Evolutionary conservation across 176 grass and related monocot genomes (phyloP), one percentile per base, ranked within the genome.

Genomic region (Oryza glaberrima): DNA sequence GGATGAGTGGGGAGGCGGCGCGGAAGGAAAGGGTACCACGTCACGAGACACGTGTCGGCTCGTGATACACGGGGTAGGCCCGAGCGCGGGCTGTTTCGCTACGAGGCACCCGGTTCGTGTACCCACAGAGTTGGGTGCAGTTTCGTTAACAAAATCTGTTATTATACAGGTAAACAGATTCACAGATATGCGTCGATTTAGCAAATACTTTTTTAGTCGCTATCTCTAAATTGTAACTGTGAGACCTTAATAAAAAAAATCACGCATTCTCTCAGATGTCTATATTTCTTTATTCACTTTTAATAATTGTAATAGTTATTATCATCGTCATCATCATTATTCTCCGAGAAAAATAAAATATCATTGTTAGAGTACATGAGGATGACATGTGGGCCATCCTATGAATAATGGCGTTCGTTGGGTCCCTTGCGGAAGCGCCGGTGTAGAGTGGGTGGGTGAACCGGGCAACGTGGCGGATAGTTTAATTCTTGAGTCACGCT

Each of bases 11-110:
- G 83, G 61, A 25, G 60, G 81, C 58, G 17, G 76, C 44, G 81
- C 80, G 65, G 49, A 83, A 82, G 84, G 40, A 23, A 23, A 10
- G 61, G 56, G 47, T 38, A 86, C 92, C 83, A 86, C 92, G 86
- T 94, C 88, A 88, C 79, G 32, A 51, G 26, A 74, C 78, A 90
- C 87, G 90, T 80, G 90, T 90, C 82, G 14, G 32, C 77, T 35
- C 5, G 38, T 65, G n/a, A 83, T 88, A 92, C 90, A 78, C 20
- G 40, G 69, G 85, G 79, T 79, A 70, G 49, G 75, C n/a, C 78
- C 63, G 68, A 83, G 79, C 30, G 65, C 34, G 11, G 16, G 9
- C 9, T 19, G 35, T 82, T 75, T 65, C 81, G 19, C 44, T 63
- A 70, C 87, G 1, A 8, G 12, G 8, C 1, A 17, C 7, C 54